Evolutionary conservation across 176 grass and related monocot genomes (phyloP).

Genomic region (Cymbopogon citratus): DNA sequence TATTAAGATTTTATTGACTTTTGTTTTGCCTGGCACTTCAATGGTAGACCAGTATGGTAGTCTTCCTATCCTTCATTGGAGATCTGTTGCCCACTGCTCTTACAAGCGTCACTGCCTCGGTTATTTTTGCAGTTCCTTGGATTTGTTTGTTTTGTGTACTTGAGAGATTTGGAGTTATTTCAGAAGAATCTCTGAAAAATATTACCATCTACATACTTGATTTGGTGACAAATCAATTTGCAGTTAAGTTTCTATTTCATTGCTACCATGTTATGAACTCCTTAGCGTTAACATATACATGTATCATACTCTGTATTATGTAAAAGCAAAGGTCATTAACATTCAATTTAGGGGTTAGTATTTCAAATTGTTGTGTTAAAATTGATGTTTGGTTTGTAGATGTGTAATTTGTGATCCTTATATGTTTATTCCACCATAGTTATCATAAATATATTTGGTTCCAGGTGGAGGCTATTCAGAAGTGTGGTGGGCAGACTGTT

Average conservation of each 20-base stretch:
- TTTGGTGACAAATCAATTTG: conserved; percentile 42
- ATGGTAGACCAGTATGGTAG: conserved; percentile 6
- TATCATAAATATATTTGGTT: conserved; percentile 22
- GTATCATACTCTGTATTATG: not conserved
- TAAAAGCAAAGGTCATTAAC: not conserved
- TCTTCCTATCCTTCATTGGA: conserved; percentile 6
- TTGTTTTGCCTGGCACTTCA: not conserved
- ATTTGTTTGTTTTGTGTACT: conserved; percentile 56
- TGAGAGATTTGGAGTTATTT: conserved; percentile 50
- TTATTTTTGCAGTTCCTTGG: conserved; percentile 54
- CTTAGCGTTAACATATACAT: not conserved
- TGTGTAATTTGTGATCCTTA: not conserved
- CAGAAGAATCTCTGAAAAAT: conserved; percentile 34
- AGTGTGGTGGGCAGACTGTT: conserved; percentile 72
- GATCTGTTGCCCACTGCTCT: conserved; percentile 29
- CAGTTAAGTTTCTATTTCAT: conserved; percentile 60
- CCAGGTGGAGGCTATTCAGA: conserved; percentile 90
- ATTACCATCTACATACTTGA: conserved; percentile 35
- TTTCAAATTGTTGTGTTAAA: not conserved
- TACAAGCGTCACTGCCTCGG: conserved; percentile 31
- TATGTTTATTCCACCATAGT: not conserved
- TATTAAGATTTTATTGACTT: not conserved
- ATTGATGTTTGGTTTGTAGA: not conserved
- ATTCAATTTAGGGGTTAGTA: not conserved
- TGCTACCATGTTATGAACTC: conserved; percentile 24